Evolutionary conservation across 768 basidiomycete genomes (phyloP).

Genomic region (Suillus subaureus): DNA sequence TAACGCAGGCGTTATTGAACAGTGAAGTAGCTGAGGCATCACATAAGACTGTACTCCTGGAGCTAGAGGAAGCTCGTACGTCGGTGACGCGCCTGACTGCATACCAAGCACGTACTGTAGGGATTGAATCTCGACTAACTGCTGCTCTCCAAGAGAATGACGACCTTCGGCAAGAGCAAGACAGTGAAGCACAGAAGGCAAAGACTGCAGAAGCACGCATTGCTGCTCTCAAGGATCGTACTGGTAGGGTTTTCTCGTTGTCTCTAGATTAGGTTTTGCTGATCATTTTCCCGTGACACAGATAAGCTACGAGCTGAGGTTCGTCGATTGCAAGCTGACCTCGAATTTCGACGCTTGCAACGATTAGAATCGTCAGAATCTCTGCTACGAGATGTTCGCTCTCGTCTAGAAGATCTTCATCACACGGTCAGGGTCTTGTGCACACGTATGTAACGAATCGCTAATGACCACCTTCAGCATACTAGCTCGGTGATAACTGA

Average conservation of each 20-base stretch:
- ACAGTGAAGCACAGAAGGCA: constrained; percentile 67
- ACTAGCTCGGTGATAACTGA: constrained; percentile 40
- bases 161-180: constrained; percentile 82
- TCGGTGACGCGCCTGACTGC: constrained; percentile 68
- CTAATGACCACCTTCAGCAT: constrained; percentile 33
- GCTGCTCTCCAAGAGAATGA: constrained; percentile 74
- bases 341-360: constrained; percentile 62
- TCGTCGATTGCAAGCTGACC: constrained; percentile 58
- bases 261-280: not conserved
- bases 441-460: constrained; percentile 19
- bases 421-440: constrained; percentile 46
- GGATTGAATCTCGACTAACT: constrained; percentile 68
- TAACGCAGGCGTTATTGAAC: constrained; percentile 78
- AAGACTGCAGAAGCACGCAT: constrained; percentile 68
- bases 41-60: constrained; percentile 70
- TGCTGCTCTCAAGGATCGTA: constrained; percentile 65
- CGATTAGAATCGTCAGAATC: constrained; percentile 68
- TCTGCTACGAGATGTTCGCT: constrained; percentile 65
- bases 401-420: constrained; percentile 62
- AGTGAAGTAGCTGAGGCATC: constrained; percentile 82
- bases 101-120: constrained; percentile 69
- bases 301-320: constrained; percentile 75
- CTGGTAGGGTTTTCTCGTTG: constrained; percentile 43
- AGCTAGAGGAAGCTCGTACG: constrained; percentile 72
- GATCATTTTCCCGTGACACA: constrained; percentile 27